phyloP scores from a whole-genome alignment of 2,329 filamentous ascomycete species.

The Hirsutella rhossiliensis region DNA sequence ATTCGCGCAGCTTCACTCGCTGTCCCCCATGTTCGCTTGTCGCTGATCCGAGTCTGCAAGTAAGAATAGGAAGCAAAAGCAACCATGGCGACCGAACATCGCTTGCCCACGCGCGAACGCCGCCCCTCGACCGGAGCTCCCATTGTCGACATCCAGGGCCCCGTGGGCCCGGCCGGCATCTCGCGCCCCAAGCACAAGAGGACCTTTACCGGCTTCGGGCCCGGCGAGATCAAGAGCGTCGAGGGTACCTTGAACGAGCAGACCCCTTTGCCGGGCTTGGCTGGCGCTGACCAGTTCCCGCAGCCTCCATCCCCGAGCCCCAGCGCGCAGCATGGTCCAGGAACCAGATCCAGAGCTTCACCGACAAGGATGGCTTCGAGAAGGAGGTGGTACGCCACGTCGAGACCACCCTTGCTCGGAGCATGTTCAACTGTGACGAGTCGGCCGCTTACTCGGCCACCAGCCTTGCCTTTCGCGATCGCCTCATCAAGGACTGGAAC shows the following conservation, averaged over 20 bases:
- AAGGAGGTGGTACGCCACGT: slow-evolving; percentile 84
- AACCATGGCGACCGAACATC: slow-evolving; percentile 4
- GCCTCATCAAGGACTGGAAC: slow-evolving; percentile 93
- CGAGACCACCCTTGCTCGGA: slow-evolving; percentile 90
- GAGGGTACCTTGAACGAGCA: slow-evolving; percentile 48
- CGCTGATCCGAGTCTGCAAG: neutral
- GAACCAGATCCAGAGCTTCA: slow-evolving; percentile 55
- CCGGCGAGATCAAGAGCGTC: slow-evolving; percentile 83
- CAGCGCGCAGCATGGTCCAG: slow-evolving; percentile 71
- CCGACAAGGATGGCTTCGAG: slow-evolving; percentile 72
- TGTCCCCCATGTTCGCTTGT: too few species aligned
- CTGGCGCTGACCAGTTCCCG: neutral
- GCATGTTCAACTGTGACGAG: slow-evolving; percentile 97
- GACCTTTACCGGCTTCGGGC: slow-evolving; percentile 88
- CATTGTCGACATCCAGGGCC: slow-evolving; percentile 74
- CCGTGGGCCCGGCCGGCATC: slow-evolving; percentile 75
- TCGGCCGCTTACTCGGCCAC: slow-evolving; percentile 83
- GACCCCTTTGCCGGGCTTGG: too few species aligned
- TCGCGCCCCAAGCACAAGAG: slow-evolving; percentile 90
- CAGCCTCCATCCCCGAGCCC: slow-evolving; percentile 72
- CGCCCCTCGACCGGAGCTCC: slow-evolving; percentile 73
- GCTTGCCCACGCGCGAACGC: slow-evolving; percentile 53
- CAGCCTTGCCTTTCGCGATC: slow-evolving; percentile 83
- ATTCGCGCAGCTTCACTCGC: too few species aligned
- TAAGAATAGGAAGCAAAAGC: neutral